Conservation (phyloP, 2,329 filamentous ascomycete species). For the Paraphaeosphaeria minitans region DNA sequence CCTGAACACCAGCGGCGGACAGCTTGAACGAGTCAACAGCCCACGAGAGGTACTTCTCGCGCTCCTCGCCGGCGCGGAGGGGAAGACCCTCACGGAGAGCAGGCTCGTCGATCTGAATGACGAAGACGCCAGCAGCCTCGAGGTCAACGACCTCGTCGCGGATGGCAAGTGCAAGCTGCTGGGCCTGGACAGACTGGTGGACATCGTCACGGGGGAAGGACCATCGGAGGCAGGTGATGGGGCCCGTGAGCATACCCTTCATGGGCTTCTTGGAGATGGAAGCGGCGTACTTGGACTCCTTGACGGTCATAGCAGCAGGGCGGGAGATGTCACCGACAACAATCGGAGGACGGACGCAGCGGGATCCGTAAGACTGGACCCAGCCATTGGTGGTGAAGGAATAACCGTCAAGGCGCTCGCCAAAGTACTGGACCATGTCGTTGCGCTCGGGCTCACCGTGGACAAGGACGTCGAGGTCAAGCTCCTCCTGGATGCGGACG, state of each 20-base stretch:
- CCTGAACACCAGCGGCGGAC: constrained; percentile 87
- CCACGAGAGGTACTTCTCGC: constrained; percentile 96
- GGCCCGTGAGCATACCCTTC: constrained; percentile 99
- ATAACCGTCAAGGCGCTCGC: constrained; percentile 95
- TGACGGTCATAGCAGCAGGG: constrained; percentile 97
- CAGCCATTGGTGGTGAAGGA: constrained; percentile 99
- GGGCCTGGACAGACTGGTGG: constrained; percentile 97
- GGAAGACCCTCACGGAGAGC: constrained; percentile 99
- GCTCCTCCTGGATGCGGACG: constrained; percentile 97
- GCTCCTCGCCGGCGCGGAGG: constrained; percentile 90
- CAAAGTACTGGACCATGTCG: constrained; percentile 99
- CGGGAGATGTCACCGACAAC: constrained; percentile 98
- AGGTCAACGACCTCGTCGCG: constrained; percentile 98
- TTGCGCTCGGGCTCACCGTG: constrained; percentile 99
- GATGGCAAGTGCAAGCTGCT: constrained; percentile 97
- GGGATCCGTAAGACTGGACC: constrained; percentile 98
- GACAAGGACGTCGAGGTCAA: constrained; percentile 94
- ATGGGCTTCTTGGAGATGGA: constrained; percentile 98
- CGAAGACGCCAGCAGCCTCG: constrained; percentile 92
- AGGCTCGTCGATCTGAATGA: constrained; percentile 99
- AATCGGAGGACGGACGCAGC: constrained; percentile 97
- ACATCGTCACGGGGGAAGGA: constrained; percentile 99
- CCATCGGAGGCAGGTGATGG: constrained; percentile 98
- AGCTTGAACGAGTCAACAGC: constrained; percentile 98
- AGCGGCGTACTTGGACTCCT: constrained; percentile 99